These are phyloP conservation scores for Ascoidea tarda DNA, from an alignment of 805 yeast genomes.

Conservation along the genomic window DNA sequence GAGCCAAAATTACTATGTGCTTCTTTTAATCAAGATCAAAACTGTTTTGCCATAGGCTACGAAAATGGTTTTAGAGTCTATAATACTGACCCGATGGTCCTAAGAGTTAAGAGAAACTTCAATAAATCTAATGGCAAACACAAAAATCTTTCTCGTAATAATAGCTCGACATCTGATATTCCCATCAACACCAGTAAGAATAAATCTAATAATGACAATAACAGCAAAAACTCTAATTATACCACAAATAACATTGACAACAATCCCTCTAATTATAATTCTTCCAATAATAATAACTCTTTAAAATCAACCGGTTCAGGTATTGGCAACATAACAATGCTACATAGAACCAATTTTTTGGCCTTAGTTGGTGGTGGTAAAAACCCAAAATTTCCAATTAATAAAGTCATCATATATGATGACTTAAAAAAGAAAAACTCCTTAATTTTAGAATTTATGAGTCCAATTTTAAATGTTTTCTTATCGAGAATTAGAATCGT, in stretches of 20 bases:
- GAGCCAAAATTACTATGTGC: slow-evolving; percentile 34
- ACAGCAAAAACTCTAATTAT: not conserved
- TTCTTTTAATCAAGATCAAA: slow-evolving; percentile 77
- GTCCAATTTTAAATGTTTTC: slow-evolving; percentile 60
- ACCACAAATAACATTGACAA: slow-evolving; percentile 3
- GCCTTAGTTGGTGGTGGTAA: slow-evolving; percentile 87
- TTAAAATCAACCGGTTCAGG: slow-evolving; percentile 31
- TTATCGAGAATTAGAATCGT: slow-evolving; percentile 66
- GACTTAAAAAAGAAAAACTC: slow-evolving; percentile 69
- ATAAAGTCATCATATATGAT: slow-evolving; percentile 84
- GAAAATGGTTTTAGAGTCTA: slow-evolving; percentile 76
- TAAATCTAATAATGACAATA: not conserved
- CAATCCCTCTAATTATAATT: slow-evolving; percentile 14
- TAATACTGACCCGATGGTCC: slow-evolving; percentile 77
- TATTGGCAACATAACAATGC: slow-evolving; percentile 66
- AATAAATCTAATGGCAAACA: slow-evolving; percentile 9
- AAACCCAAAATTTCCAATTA: slow-evolving; percentile 60
- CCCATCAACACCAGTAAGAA: not conserved
- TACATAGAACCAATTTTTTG: slow-evolving; percentile 80
- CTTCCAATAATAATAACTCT: slow-evolving; percentile 10
- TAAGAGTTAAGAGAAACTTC: slow-evolving; percentile 49
- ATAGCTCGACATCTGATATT: not conserved
- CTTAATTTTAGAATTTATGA: slow-evolving; percentile 58
- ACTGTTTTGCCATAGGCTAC: slow-evolving; percentile 77
- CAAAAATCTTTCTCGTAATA: not conserved